phyloP scores from a whole-genome alignment of 148 eudicot genomes.

The Rhododendron williamsianum region DNA sequence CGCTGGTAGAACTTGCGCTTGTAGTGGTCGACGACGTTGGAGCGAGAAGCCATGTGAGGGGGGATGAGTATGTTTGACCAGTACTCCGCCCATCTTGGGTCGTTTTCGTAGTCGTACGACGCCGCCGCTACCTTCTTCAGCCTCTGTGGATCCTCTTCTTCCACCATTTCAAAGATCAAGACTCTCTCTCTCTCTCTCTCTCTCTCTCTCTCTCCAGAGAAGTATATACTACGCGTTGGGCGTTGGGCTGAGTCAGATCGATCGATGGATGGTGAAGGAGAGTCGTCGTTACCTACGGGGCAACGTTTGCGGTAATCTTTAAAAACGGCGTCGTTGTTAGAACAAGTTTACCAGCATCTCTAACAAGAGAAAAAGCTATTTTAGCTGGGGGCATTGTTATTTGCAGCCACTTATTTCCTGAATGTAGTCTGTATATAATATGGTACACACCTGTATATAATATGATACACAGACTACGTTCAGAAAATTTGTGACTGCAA shows the following conservation, averaged over 20 bases:
- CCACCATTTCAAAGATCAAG: conserved; percentile 26
- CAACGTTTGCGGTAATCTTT: neutral
- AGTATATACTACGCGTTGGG: neutral
- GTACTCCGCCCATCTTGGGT: conserved; percentile 80
- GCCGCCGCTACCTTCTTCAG: conserved; percentile 66
- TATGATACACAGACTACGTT: too few species aligned
- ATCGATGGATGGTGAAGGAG: neutral
- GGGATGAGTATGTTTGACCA: conserved; percentile 96
- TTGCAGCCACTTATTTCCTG: too few species aligned
- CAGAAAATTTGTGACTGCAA: too few species aligned
- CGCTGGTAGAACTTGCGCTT: conserved; percentile 99
- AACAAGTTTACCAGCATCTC: too few species aligned
- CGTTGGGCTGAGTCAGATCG: neutral
- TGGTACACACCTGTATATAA: too few species aligned
- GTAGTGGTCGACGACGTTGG: conserved; percentile 67
- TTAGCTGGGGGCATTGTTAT: too few species aligned
- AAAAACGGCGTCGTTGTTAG: too few species aligned
- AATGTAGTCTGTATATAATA: too few species aligned
- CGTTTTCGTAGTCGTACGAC: conserved; percentile 84
- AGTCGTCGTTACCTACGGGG: neutral
- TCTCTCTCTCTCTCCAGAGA: neutral
- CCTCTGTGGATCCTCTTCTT: conserved; percentile 51
- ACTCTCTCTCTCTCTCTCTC: neutral
- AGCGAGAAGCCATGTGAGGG: conserved; percentile 77
- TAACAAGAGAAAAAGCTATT: too few species aligned